Evolutionary conservation across 257 asterid genomes (phyloP), one percentile per base, ranked within the genome.

Genomic region (Mentha longifolia): DNA sequence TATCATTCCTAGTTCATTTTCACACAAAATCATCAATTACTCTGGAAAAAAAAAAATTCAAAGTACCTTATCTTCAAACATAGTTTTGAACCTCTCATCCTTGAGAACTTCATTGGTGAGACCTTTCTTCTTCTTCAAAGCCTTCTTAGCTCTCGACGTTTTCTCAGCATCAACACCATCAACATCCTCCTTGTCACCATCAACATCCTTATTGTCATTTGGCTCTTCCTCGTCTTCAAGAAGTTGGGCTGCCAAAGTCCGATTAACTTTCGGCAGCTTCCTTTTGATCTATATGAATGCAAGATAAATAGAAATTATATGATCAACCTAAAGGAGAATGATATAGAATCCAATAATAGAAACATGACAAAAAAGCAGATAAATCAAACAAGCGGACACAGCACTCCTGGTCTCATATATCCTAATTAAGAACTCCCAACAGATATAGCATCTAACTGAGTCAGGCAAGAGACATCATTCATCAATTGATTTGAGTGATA

Each of bases 191-290:
- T 50, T 50, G 9, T 31, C 41, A 25, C 9, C 79, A 57, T 9
- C 65, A 33, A 1, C 72, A 67, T 54, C 84, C 68, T 71, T 68
- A 77, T 80, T 77, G 45, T 85, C 83, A 74, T 79, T 77, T 64
- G 83, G 92, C 67, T 82, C 89, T 76, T 85, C 95, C 76, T 92
- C 98, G 54, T 86, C 84, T 67, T 86, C 84, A 74, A 85, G 89
- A 77, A 88, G 71, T 43, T 69, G 76, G 72, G 83, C 70, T 49
- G 85, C 89, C 74, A 94, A 71, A 42, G 70, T 67, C 56, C 91
- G 84, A 73, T 94, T 91, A 55, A 83, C 95, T 72, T 86, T 94
- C 0, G 99, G 99, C 55, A 94, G 85, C 84, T 80, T 91, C 78
- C 80, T 85, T 77, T 83, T 89, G 42, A 85, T 77, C 98, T 94